Evolutionary conservation across 805 yeast genomes (phyloP), one percentile per base, ranked within the genome.

Genomic region (Brettanomyces sp.): DNA sequence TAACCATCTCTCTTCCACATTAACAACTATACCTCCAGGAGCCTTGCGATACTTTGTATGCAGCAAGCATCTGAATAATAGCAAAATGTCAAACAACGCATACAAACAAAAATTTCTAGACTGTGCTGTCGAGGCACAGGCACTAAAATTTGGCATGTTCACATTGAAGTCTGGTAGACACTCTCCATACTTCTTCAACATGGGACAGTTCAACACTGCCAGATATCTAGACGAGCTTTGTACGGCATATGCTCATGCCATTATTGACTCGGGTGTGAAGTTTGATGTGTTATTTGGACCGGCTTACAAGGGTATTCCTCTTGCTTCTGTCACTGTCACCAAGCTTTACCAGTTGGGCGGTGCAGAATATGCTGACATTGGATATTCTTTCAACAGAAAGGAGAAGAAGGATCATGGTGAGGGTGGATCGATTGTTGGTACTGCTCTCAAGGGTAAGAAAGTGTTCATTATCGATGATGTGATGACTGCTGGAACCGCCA

Each of bases 401-500:
- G 96, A 89, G 66, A 84, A 85, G 72, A 91, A 91, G 68, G 96
- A 90, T 62, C 99, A 91, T 62, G 99, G 99, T 47, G 99, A 91
- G 69, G 99, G 98, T 54, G 99, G 99, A 12, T 77, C 77, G 47
- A 85, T 91, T 56, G 98, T 93, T 38, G 99, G 99, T 35, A 79
- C 85, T 41, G 65, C 78, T 5, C 74, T 91, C 56, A 73, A 74
- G 49, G 85, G 76, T 42, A 84, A 90, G 64, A 74, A 74, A 49
- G 78, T 91, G 23, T 69, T 93, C 57, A 86, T 93, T 57, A 88
- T 91, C 50, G 99, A 93, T 65, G 99, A 91, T 59, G 97, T 93
- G 39, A 90, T 91, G 82, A 91, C 98, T 49, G 98, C 98, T 1
- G 99, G 99, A 37, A 93, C 98, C 48, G 98, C 99, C 43, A 89